These are phyloP conservation scores for Penicillium italicum DNA, from an alignment of 2,329 filamentous ascomycete species.

Conservation along the genomic window DNA sequence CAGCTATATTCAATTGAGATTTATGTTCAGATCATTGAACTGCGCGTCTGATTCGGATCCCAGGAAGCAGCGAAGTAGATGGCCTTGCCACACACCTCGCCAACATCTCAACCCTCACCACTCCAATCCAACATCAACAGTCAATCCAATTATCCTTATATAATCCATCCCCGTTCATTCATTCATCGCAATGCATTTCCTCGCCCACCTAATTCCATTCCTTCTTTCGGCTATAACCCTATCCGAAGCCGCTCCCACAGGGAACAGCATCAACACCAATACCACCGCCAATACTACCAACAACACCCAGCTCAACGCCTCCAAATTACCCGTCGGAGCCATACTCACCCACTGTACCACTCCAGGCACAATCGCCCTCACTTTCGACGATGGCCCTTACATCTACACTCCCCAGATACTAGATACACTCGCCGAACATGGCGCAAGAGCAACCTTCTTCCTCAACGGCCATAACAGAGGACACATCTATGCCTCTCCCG, in stretches of 20 bases:
- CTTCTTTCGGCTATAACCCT: background rate
- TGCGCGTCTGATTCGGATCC: background rate
- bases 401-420: slow-evolving; percentile 57
- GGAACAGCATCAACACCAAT: background rate
- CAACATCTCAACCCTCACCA: background rate
- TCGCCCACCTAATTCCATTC: background rate
- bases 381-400: slow-evolving; percentile 63
- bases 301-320: background rate
- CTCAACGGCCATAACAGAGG: slow-evolving; percentile 47
- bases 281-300: background rate
- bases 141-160: background rate
- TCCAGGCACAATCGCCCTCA: slow-evolving; percentile 58
- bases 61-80: background rate
- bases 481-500: slow-evolving; percentile 28
- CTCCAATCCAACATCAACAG: background rate
- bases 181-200: background rate
- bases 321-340: slow-evolving; percentile 39
- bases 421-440: slow-evolving; percentile 54
- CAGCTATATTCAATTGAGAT: background rate
- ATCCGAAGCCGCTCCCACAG: background rate
- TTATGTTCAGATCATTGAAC: background rate
- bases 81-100: background rate
- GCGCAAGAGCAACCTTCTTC: slow-evolving; percentile 63
- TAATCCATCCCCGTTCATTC: background rate
- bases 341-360: slow-evolving; percentile 41